phyloP scores from a whole-genome alignment of 2,329 filamentous ascomycete genomes.

The Fonsecaea erecta region DNA sequence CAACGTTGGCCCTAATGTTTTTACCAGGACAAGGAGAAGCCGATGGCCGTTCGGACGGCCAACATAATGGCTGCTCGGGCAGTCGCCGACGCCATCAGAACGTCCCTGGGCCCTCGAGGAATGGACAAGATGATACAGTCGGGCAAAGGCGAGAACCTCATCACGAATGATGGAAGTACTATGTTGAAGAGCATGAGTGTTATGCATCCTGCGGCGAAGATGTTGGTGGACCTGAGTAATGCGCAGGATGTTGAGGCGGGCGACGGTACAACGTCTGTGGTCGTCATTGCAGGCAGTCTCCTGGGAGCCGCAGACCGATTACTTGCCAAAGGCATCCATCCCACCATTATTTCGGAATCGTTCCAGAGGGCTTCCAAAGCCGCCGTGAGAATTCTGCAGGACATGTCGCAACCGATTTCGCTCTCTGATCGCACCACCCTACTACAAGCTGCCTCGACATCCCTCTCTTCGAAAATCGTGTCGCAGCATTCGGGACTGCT shows the following conservation, averaged over 20 bases:
- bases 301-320: slow-evolving; percentile 91
- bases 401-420: slow-evolving; percentile 93
- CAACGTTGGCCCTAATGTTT: slow-evolving; percentile 45
- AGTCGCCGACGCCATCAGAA: slow-evolving; percentile 96
- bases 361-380: slow-evolving; percentile 94
- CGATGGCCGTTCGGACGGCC: slow-evolving; percentile 89
- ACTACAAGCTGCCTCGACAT: slow-evolving; percentile 94
- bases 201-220: slow-evolving; percentile 99
- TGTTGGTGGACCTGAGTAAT: slow-evolving; percentile 95
- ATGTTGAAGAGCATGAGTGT: slow-evolving; percentile 99
- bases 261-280: slow-evolving; percentile 96
- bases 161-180: slow-evolving; percentile 99
- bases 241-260: slow-evolving; percentile 98
- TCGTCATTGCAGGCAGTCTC: slow-evolving; percentile 94
- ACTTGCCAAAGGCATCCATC: slow-evolving; percentile 91
- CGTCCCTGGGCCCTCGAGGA: slow-evolving; percentile 91
- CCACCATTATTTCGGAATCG: slow-evolving; percentile 94
- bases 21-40: slow-evolving; percentile 87
- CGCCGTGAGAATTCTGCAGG: slow-evolving; percentile 85
- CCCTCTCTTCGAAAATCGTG: slow-evolving; percentile 97
- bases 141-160: slow-evolving; percentile 94
- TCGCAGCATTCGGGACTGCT: slow-evolving; percentile 94
- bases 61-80: slow-evolving; percentile 98
- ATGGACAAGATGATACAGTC: slow-evolving; percentile 99
- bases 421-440: slow-evolving; percentile 86